Conservation (phyloP, 2,329 filamentous ascomycete species). For the Didymellaceae sp. region DNA sequence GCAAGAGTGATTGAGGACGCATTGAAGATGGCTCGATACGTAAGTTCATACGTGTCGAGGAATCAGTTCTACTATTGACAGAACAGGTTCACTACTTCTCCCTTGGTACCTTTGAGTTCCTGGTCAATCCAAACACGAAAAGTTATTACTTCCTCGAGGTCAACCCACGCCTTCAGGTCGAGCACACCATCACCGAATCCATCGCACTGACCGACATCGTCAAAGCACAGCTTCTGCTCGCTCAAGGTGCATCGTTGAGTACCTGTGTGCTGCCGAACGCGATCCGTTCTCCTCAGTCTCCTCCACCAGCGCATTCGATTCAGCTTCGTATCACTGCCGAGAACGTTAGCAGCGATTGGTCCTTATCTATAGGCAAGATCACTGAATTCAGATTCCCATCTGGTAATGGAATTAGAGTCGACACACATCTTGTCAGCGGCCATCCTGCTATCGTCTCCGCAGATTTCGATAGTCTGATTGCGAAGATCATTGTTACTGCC, state of each 20-base stretch:
- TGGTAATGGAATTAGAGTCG: conserved; percentile 65
- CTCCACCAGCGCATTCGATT: conserved; percentile 56
- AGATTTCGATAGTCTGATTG: conserved; percentile 66
- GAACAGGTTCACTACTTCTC: conserved; percentile 61
- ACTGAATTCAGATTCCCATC: conserved; percentile 60
- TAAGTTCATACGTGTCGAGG: conserved; percentile 27
- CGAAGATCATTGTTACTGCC: conserved; percentile 65
- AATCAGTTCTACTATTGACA: background rate
- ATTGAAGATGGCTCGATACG: conserved; percentile 58
- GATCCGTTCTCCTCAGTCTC: conserved; percentile 36
- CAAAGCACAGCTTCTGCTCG: conserved; percentile 60
- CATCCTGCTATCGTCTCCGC: conserved; percentile 56
- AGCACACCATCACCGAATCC: conserved; percentile 67
- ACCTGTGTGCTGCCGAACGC: conserved; percentile 43
- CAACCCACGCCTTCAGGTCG: conserved; percentile 67
- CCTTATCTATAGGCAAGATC: conserved; percentile 67
- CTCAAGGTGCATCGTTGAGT: conserved; percentile 56
- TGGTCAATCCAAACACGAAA: conserved; percentile 58
- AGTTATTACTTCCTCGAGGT: conserved; percentile 67
- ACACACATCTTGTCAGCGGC: conserved; percentile 59
- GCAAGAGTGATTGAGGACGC: conserved; percentile 61
- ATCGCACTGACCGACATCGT: conserved; percentile 63
- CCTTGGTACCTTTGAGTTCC: conserved; percentile 70
- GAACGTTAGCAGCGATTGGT: conserved; percentile 59
- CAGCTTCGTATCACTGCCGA: conserved; percentile 66